Base-by-base conservation (phyloP, 1,139 yeast species). In the Scheffersomyces illinoinensis region DNA sequence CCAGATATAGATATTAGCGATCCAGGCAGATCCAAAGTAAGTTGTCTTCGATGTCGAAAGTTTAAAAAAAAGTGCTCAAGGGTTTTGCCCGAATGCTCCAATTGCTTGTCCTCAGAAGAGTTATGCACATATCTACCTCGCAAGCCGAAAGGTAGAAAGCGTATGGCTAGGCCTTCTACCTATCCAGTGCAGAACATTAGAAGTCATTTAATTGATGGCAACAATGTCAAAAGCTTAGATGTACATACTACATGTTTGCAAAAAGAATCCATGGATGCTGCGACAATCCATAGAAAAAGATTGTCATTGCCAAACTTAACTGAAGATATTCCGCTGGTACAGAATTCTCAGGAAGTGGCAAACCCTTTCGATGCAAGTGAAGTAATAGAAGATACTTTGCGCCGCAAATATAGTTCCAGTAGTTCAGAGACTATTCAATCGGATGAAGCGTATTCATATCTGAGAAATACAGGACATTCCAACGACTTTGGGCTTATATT, bases 41-140 rank as follows among this genome's bases (percentile, higher is more conserved):
- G 73, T 58, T 71, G 75, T 58, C 53, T 65, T 4, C 61, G 74
- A 51, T 71, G 74, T 58, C 67, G 73, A 17, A 69, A 68, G 56
- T 69, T 66, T 54, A 71, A 71, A 57, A 69, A 70, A 60, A 70
- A 65, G 56, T 71, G 75, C 51, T 63, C 72, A 4, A 58, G 74
- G 47, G 56, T 60, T 3, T 54, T 68, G 10, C 74, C 75, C 4
- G 73, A 71, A 58, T 71, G 75, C 58, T 58, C 66, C 18, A 70
- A 69, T 52, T 71, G 75, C 58, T 60, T 59, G 18, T 62, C 66
- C 12, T 71, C 74, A 0, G 72, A 69, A 24, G 71, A 68, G 24
- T 57, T 70, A 18, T 71, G 74, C 56, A 61, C 66, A 10, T 71
- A 70, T 55, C 54, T 64, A 43, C 68, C 70, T 1, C 56, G 73